Evolutionary conservation across 139 green algal species (phyloP).

Genomic region (Tetradesmus obliquus): DNA sequence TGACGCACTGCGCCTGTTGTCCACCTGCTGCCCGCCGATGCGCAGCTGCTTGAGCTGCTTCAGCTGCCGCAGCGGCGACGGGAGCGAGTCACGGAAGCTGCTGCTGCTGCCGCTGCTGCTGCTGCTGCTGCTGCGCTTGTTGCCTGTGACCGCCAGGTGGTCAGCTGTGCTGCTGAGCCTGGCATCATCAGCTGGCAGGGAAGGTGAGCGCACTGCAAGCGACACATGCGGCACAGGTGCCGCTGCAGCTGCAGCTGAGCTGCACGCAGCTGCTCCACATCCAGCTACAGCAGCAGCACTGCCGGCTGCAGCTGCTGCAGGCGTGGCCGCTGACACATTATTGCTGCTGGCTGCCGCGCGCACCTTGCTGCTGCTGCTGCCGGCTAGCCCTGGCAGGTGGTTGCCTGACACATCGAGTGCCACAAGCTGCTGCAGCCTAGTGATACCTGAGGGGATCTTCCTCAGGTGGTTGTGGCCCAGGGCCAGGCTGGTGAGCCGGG

Average conservation of each 20-base stretch:
- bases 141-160: not conserved
- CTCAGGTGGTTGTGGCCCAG: slow-evolving; percentile 11
- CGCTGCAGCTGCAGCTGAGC: slow-evolving; percentile 11
- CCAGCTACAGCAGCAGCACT: not conserved
- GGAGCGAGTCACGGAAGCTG: not conserved
- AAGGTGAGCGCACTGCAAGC: not conserved
- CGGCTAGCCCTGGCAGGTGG: not conserved
- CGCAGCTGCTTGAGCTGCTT: slow-evolving; percentile 9
- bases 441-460: slow-evolving; percentile 13
- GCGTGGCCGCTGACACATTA: not conserved
- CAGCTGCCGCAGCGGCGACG: not conserved
- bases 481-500: slow-evolving; percentile 3
- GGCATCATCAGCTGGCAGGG: not conserved
- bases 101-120: not conserved
- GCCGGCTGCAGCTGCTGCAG: not conserved
- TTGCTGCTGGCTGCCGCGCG: not conserved
- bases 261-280: not conserved
- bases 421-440: slow-evolving; percentile 18
- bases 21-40: slow-evolving; percentile 1
- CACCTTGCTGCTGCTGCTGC: not conserved
- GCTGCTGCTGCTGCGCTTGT: not conserved
- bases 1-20: not conserved
- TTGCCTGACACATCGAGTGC: slow-evolving; percentile 34
- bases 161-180: not conserved
- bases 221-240: not conserved